A percentile compares a stretch with the other conserved stretches of the same genome.
Evolutionary conservation across 2,329 filamentous ascomycete genomes (phyloP).

Genomic region (Tolypocladium tropicale): DNA sequence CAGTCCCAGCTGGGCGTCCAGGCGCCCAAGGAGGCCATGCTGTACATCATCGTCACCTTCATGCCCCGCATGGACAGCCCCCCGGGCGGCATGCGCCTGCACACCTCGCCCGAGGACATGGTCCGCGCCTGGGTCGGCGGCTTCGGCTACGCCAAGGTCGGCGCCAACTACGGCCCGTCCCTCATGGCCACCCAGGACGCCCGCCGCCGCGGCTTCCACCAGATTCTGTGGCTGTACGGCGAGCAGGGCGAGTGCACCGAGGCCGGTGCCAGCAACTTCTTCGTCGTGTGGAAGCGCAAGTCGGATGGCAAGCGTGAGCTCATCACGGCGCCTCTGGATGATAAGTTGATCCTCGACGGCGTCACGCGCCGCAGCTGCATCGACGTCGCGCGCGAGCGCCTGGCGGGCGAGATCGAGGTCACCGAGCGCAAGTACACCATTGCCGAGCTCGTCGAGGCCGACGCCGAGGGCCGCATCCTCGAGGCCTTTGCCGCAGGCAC

Average conservation of each 20-base stretch:
- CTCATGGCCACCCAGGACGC: conserved; percentile 72
- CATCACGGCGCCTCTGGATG: conserved; percentile 73
- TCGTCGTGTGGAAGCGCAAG: conserved; percentile 60
- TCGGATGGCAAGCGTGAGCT: conserved; percentile 47
- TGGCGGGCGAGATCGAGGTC: conserved; percentile 53
- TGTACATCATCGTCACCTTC: conserved; percentile 68
- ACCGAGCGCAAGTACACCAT: conserved; percentile 81
- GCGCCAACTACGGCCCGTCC: conserved; percentile 85
- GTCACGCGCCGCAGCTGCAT: conserved; percentile 77
- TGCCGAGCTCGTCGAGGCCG: conserved; percentile 61
- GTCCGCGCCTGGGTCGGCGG: conserved; percentile 89
- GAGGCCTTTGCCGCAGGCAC: conserved; percentile 85
- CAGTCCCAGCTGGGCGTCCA: conserved; percentile 73
- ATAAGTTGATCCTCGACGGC: conserved; percentile 77
- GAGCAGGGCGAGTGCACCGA: conserved; percentile 71
- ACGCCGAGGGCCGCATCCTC: conserved; percentile 63
- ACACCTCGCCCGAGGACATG: conserved; percentile 72
- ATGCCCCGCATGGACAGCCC: conserved; percentile 47
- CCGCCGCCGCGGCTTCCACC: conserved; percentile 62
- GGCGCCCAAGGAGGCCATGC: conserved; percentile 68
- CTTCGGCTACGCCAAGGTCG: conserved; percentile 85
- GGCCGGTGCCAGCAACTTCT: conserved; percentile 88
- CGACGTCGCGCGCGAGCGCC: conserved; percentile 56
- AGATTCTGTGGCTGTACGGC: conserved; percentile 92
- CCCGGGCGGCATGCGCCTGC: conserved; percentile 55